phyloP scores from a whole-genome alignment of 2,329 filamentous ascomycete species.

The Aureobasidium sp. region DNA sequence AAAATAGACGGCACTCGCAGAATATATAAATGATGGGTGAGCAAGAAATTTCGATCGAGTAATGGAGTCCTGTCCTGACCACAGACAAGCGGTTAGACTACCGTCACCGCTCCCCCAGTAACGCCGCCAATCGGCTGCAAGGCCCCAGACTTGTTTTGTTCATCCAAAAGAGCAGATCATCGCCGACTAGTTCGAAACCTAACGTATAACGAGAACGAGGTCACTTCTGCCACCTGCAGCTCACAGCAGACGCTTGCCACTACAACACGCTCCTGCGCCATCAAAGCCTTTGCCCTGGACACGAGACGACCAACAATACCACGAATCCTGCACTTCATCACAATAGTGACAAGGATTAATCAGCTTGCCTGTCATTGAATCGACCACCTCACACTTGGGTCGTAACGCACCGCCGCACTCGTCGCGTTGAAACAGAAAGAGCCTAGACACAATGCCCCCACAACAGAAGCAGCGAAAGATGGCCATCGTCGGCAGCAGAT shows the following conservation, averaged over 20 bases:
- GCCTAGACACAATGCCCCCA: slow-evolving; percentile 43
- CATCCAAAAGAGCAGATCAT: slow-evolving; percentile 8
- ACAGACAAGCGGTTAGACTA: slow-evolving; percentile 8
- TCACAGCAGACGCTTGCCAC: neutral
- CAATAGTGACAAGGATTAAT: neutral
- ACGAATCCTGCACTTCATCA: neutral
- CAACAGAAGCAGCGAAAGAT: slow-evolving; percentile 86
- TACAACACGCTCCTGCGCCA: neutral
- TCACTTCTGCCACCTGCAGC: neutral
- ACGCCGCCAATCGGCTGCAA: slow-evolving; percentile 11
- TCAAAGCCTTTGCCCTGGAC: neutral
- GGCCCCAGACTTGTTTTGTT: slow-evolving; percentile 7
- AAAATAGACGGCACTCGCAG: neutral
- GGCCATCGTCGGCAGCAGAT: slow-evolving; percentile 89
- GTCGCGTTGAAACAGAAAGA: neutral
- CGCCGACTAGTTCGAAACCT: neutral
- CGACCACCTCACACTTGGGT: neutral
- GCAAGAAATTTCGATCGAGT: slow-evolving; percentile 1
- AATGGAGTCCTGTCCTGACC: slow-evolving; percentile 1
- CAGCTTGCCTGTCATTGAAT: neutral
- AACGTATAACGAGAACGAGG: slow-evolving; percentile 2
- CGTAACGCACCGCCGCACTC: neutral
- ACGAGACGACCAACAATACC: neutral
- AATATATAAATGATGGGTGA: neutral
- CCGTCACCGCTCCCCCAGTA: neutral